Percentiles rank a stretch among this genome's conserved stretches.
Evolutionary conservation across 2,329 filamentous ascomycete species (phyloP).

Genomic region (Botrytis elliptica): DNA sequence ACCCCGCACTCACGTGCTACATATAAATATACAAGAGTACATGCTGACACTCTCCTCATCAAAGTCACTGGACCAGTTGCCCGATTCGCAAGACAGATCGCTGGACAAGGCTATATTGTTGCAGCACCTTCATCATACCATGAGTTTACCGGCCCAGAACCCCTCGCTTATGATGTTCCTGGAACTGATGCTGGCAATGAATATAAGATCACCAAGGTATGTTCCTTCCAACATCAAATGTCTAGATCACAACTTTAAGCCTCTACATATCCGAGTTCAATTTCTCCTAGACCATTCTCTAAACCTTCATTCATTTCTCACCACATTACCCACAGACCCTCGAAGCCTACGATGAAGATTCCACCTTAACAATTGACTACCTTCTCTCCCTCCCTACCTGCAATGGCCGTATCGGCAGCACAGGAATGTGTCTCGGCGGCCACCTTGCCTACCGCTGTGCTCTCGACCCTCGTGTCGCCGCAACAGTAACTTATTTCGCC

Average conservation of each 20-base stretch:
- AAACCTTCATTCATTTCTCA: not conserved
- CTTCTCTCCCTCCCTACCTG: slow-evolving; percentile 73
- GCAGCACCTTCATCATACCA: slow-evolving; percentile 90
- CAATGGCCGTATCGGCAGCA: slow-evolving; percentile 74
- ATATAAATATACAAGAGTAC: not conserved
- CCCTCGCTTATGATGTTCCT: slow-evolving; percentile 80
- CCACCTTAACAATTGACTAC: slow-evolving; percentile 64
- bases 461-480: slow-evolving; percentile 73
- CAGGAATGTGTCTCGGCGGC: slow-evolving; percentile 91
- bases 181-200: slow-evolving; percentile 86
- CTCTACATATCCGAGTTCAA: not conserved
- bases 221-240: not conserved
- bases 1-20: slow-evolving; percentile 20
- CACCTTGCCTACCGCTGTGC: slow-evolving; percentile 74
- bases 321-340: slow-evolving; percentile 57
- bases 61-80: slow-evolving; percentile 85
- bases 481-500: slow-evolving; percentile 84
- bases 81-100: slow-evolving; percentile 87
- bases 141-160: slow-evolving; percentile 83
- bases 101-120: slow-evolving; percentile 89
- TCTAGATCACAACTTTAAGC: not conserved
- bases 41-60: slow-evolving; percentile 10
- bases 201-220: slow-evolving; percentile 78
- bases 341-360: slow-evolving; percentile 81
- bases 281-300: not conserved